Evolutionary conservation across 2,329 filamentous ascomycete species (phyloP).

Genomic region (Arthrobotrys sphaeroides): DNA sequence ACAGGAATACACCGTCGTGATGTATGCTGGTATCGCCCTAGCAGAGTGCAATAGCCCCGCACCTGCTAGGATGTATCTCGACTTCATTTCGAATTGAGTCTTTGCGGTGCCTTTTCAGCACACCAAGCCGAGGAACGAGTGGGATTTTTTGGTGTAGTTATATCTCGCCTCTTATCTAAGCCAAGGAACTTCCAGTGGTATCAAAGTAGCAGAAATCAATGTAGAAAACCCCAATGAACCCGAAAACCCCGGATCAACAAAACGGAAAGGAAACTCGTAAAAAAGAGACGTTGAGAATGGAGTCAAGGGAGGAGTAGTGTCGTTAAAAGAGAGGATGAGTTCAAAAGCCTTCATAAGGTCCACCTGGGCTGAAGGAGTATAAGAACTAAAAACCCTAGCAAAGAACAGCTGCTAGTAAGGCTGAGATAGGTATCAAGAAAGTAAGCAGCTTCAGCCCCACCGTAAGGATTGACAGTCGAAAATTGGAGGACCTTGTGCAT

Average conservation of each 20-base stretch:
- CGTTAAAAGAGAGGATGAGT: conserved; percentile 51
- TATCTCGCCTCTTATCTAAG: conserved; percentile 37
- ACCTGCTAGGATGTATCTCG: conserved; percentile 39
- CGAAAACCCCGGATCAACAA: conserved; percentile 52
- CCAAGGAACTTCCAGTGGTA: conserved; percentile 34
- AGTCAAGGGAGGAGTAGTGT: conserved; percentile 31
- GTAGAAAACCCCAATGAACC: conserved; percentile 50
- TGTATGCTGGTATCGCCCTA: conserved; percentile 47
- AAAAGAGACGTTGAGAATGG: conserved; percentile 30
- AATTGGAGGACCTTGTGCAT: conserved; percentile 44
- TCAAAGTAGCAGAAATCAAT: conserved; percentile 37
- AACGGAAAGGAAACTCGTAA: conserved; percentile 54
- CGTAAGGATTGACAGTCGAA: conserved; percentile 51
- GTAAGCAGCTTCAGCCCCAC: conserved; percentile 54
- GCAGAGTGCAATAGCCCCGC: conserved; percentile 46
- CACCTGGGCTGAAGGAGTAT: conserved; percentile 54
- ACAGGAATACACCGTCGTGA: conserved; percentile 47
- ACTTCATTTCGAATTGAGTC: conserved; percentile 43
- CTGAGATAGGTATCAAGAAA: conserved; percentile 43
- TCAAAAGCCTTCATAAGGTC: conserved; percentile 44
- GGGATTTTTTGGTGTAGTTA: conserved; percentile 29
- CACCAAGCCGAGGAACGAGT: conserved; percentile 39
- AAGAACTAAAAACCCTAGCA: conserved; percentile 44
- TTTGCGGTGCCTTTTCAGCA: conserved; percentile 36
- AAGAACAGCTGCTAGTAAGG: conserved; percentile 50